phyloP scores from a whole-genome alignment of 2,329 filamentous ascomycete species.

The Sporothrix dimorphospora region DNA sequence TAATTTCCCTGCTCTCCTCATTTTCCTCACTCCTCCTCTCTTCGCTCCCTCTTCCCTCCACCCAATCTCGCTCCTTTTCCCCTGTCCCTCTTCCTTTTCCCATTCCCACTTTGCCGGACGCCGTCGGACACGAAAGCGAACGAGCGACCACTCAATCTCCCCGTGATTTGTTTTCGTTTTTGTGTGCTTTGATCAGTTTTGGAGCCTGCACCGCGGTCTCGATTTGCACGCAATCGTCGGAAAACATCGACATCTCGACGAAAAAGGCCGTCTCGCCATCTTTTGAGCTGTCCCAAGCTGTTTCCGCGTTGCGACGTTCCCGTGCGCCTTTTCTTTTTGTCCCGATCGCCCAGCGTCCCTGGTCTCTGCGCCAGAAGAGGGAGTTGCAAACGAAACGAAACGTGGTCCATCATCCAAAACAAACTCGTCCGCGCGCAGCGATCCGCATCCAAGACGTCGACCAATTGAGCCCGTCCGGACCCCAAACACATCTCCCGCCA shows the following conservation, averaged over 20 bases:
- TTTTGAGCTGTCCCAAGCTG: background rate
- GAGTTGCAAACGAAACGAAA: background rate
- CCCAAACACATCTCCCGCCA: slow-evolving; percentile 40
- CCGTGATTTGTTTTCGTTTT: background rate
- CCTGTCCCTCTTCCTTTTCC: background rate
- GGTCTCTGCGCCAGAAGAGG: background rate
- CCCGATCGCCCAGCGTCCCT: background rate
- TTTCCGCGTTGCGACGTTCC: slow-evolving; percentile 1
- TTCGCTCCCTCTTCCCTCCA: background rate
- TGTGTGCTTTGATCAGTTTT: slow-evolving; percentile 5
- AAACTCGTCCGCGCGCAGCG: background rate
- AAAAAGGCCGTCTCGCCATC: background rate
- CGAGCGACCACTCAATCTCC: background rate
- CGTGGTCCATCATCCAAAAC: background rate
- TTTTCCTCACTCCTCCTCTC: background rate
- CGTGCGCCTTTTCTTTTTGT: background rate
- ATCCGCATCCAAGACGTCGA: slow-evolving; percentile 6
- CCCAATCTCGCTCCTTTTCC: slow-evolving; percentile 14
- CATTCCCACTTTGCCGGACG: slow-evolving; percentile 7
- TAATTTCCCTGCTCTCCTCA: slow-evolving; percentile 28
- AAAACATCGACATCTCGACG: background rate
- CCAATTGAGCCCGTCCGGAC: slow-evolving; percentile 16
- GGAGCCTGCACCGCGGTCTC: background rate
- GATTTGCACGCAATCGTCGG: background rate
- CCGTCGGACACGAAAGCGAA: slow-evolving; percentile 23